phyloP scores from a whole-genome alignment of 139 green algal genomes.

The Picochlorum sp. region DNA sequence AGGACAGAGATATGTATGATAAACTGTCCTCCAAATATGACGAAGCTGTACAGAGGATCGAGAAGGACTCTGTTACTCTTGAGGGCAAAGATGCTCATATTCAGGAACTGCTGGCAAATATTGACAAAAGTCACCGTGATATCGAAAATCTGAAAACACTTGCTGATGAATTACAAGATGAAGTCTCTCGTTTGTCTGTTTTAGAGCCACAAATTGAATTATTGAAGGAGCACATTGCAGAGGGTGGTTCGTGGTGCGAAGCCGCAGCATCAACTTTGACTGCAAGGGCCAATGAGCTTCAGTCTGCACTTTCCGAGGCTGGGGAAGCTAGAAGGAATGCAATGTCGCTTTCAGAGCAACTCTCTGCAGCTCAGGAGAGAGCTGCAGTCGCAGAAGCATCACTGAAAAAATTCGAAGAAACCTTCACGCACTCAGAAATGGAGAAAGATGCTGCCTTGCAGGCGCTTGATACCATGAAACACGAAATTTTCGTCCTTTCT shows the following conservation, averaged over 20 bases:
- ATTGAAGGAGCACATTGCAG: background rate
- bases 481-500: background rate
- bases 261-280: background rate
- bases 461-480: conserved; percentile 1
- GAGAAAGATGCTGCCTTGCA: background rate
- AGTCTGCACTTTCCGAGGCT: background rate
- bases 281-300: background rate
- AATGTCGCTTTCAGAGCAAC: background rate
- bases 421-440: background rate
- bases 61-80: too few species aligned
- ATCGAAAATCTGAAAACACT: background rate
- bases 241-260: background rate
- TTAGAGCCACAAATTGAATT: background rate
- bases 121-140: too few species aligned
- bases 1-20: background rate
- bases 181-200: background rate
- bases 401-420: background rate
- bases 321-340: background rate
- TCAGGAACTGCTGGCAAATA: too few species aligned
- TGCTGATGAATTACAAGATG: background rate
- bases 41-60: too few species aligned
- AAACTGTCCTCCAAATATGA: too few species aligned
- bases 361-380: background rate
- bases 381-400: background rate
- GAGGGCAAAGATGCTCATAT: too few species aligned